These are phyloP conservation scores for Solanum raphanifolium DNA, from an alignment of 257 asterid genomes.

Conservation along the genomic window DNA sequence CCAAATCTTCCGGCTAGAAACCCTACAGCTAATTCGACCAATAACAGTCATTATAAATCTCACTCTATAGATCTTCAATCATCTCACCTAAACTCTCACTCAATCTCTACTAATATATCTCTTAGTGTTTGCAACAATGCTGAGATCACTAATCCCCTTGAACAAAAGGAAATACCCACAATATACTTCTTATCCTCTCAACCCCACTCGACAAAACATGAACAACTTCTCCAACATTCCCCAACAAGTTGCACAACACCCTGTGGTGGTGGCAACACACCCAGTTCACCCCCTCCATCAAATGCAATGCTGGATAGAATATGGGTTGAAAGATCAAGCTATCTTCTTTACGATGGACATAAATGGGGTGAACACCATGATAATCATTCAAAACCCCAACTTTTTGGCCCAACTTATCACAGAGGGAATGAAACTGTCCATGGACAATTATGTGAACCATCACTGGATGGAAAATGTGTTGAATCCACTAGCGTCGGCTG, in stretches of 20 bases:
- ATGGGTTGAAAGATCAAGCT: accelerated
- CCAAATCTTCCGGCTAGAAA: no score
- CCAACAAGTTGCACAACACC: background rate
- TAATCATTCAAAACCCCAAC: background rate
- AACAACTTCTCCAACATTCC: background rate
- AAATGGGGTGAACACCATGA: background rate
- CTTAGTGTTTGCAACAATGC: no score
- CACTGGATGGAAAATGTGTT: background rate
- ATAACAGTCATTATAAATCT: no score
- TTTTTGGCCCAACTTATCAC: background rate
- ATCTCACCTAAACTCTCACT: no score
- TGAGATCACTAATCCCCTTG: no score
- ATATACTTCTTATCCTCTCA: no score
- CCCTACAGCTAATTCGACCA: accelerated
- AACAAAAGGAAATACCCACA: no score
- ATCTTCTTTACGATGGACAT: no score
- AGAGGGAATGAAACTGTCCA: background rate
- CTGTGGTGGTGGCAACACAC: background rate
- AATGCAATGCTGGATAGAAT: background rate
- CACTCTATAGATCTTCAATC: no score
- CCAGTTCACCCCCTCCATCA: background rate
- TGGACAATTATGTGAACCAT: background rate
- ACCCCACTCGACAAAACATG: background rate
- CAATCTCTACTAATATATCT: no score
- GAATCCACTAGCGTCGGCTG: accelerated